Evolutionary conservation across 306 rosid species (phyloP).

Genomic region (Rosa persica): DNA sequence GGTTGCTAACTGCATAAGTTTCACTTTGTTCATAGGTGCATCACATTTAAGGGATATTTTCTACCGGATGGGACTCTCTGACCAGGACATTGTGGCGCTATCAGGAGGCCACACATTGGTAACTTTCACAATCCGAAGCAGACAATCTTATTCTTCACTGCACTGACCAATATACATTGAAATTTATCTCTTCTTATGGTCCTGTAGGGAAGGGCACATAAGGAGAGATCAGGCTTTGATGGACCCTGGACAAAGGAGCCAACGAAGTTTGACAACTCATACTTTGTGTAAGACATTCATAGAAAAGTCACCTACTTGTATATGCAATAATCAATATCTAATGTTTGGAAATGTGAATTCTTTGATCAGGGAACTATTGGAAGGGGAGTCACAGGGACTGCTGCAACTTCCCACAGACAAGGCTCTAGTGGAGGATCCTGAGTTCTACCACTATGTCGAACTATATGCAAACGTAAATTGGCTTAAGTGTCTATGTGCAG

Average conservation of each 20-base stretch:
- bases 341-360: neutral
- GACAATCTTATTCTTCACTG: neutral
- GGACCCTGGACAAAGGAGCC: slow-evolving; percentile 78
- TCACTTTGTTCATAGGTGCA: slow-evolving; percentile 45
- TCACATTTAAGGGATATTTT: slow-evolving; percentile 67
- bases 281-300: slow-evolving; percentile 57
- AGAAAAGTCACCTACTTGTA: neutral
- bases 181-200: slow-evolving; percentile 3
- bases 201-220: slow-evolving; percentile 73
- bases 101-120: slow-evolving; percentile 97
- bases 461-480: slow-evolving; percentile 54
- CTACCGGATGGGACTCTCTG: slow-evolving; percentile 67
- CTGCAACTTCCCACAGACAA: slow-evolving; percentile 74
- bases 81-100: slow-evolving; percentile 78
- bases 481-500: neutral
- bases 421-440: slow-evolving; percentile 55
- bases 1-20: neutral
- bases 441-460: slow-evolving; percentile 51
- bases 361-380: slow-evolving; percentile 54
- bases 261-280: slow-evolving; percentile 79
- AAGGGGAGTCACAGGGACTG: slow-evolving; percentile 37
- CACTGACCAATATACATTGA: neutral
- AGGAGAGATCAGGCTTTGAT: slow-evolving; percentile 76
- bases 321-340: neutral
- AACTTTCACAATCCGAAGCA: neutral